Evolutionary conservation across 768 basidiomycete genomes (phyloP).

Genomic region (Strobilomyces dryophilus): DNA sequence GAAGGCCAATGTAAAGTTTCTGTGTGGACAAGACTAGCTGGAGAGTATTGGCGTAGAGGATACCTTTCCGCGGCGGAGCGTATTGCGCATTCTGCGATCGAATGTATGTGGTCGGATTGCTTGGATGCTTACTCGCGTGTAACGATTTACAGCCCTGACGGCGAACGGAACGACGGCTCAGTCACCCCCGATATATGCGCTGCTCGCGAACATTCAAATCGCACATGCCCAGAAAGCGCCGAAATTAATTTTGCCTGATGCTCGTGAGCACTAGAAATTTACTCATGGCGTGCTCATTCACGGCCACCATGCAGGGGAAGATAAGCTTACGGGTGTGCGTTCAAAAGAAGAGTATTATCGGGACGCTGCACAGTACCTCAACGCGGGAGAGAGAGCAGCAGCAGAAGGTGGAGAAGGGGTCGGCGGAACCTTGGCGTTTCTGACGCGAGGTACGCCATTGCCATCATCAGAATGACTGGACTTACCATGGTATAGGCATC

Average conservation of each 20-base stretch:
- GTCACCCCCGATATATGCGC: conserved; percentile 69
- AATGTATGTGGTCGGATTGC: conserved; percentile 42
- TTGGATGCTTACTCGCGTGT: not conserved
- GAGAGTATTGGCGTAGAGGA: conserved; percentile 84
- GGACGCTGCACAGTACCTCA: conserved; percentile 67
- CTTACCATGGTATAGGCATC: conserved; percentile 49
- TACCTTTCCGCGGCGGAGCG: conserved; percentile 73
- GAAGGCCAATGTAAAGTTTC: conserved; percentile 69
- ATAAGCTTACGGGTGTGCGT: conserved; percentile 53
- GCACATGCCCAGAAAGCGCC: conserved; percentile 80
- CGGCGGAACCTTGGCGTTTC: conserved; percentile 52
- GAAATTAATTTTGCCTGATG: conserved; percentile 65
- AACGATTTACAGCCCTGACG: conserved; percentile 42
- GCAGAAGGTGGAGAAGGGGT: conserved; percentile 58
- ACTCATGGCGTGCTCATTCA: not conserved
- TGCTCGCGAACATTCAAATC: conserved; percentile 84
- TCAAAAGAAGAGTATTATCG: conserved; percentile 65
- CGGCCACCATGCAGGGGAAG: conserved; percentile 47
- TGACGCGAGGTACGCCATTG: conserved; percentile 57
- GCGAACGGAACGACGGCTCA: conserved; percentile 45
- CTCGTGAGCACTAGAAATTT: conserved; percentile 48
- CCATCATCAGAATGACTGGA: not conserved
- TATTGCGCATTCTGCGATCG: conserved; percentile 63
- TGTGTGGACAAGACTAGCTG: conserved; percentile 80
- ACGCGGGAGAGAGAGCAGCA: conserved; percentile 51